Base-by-base conservation (phyloP, 306 rosid species). In the Abrus pulchellus region DNA sequence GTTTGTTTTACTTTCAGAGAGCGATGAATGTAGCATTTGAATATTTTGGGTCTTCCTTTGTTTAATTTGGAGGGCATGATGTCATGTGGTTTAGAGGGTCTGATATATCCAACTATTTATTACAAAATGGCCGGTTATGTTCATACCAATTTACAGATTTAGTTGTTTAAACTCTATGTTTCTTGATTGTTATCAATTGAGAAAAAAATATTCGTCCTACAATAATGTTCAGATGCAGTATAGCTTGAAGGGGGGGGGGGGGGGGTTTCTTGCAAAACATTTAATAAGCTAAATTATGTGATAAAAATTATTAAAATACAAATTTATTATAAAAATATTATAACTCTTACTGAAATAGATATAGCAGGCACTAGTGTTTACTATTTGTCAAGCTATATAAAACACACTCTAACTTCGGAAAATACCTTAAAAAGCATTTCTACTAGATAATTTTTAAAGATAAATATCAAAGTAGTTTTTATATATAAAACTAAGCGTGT, bases 41-140 rank as follows among this genome's bases (percentile, higher is more conserved):
- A 41, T 77, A 30, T 62, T 14, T 30, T 49, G 57, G 54, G 59
- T 60, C 63, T 20, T 69, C 43, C 44, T 62, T 47, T 75, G 68
- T 50, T 73, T 44, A 68, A 68, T 29, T 84, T 72, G 11, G 56
- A 74, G 55, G 74, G 53, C 6, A 55, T 12, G 55, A 53, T 74
- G 11, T 38, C 1, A 49, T 43, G 34, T 49, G 71, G 56, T 67
- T 60, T 27, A 49, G 63, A 20, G 74, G 56, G 73, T 57, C 12
- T 62, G 62, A 38, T 63, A 20, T 68, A 33, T 68, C 34, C 49
- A 50, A 43, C 29, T 29, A 38, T 11, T 65, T 57, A 74, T 41
- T 53, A 33, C 72, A 28, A 55, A 55, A 59, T 1, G 13, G 44
- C 27, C 50, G 54, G n/a, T 60, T 60, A 27, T 60, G 64, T 60